Base-by-base conservation (phyloP, 306 rosid species). In the Quercus berberidifolia region DNA sequence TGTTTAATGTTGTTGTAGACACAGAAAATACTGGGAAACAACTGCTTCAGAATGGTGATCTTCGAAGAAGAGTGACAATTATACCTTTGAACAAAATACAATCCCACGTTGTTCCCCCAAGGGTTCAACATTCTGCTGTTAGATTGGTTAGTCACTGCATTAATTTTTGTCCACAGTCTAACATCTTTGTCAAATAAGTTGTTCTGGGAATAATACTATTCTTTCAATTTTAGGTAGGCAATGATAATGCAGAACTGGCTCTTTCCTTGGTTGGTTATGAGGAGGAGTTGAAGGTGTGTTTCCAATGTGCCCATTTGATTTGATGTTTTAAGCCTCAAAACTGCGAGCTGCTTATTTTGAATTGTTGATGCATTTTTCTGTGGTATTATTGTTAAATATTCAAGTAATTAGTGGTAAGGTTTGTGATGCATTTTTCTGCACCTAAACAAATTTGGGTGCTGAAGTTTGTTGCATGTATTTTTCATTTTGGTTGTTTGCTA, bases 51-150 rank as follows among this genome's bases (percentile, higher is more conserved):
- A 90, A 90, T 81, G 99, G 99, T 8, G 80, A 88, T 56, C 97
- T 95, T 79, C 91, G 88, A 83, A 90, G 92, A 85, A 89, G 99
- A 88, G 98, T 95, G 74, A 95, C 99, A 76, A 92, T 95, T 79
- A 90, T 95, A 86, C 99, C 99, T 74, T 74, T 95, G 88, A 95
- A 90, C 88, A 95, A 95, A 88, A 95, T 95, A 85, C 93, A 91
- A 79, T 15, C 96, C 26, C 10, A 85, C 46, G 33, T 82, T 55
- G 89, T 90, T 82, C 87, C 90, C 38, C 71, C 83, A 4, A 82
- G 89, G 83, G 81, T 85, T 86, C 91, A 89, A 82, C 87, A 89
- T 38, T 91, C 94, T 71, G 96, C 98, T 62, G 83, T 28, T 77
- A 86, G 84, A 80, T 80, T 89, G 97, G 98, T 95, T 59, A 69